Conservation (phyloP, 139 green algal species). For the Coelastrella sp. region DNA sequence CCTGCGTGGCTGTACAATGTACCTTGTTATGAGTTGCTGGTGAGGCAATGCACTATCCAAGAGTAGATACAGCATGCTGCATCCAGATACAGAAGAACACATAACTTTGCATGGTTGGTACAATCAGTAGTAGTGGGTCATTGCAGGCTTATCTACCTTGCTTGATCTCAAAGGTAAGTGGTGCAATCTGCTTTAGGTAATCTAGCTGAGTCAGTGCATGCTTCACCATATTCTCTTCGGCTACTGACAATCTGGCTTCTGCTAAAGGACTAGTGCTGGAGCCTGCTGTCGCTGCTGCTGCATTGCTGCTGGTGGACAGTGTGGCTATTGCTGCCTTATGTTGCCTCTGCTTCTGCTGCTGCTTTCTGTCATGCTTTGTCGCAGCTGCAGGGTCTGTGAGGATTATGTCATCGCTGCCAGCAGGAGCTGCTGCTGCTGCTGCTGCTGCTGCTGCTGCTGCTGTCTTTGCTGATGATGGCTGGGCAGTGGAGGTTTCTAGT, state of each 20-base stretch:
- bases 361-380: constrained; percentile 31
- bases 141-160: background rate
- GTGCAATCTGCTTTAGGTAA: constrained; percentile 18
- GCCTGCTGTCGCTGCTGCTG: background rate
- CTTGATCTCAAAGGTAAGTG: constrained; percentile 32
- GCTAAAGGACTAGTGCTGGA: constrained; percentile 13
- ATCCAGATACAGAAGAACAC: too few species aligned
- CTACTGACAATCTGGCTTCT: background rate
- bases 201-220: constrained; percentile 32
- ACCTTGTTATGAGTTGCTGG: too few species aligned
- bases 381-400: background rate
- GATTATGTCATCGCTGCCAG: background rate
- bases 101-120: too few species aligned
- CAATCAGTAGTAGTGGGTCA: too few species aligned
- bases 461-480: too few species aligned
- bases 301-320: too few species aligned
- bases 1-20: too few species aligned
- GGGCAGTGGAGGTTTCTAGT: too few species aligned
- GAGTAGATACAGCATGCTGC: too few species aligned
- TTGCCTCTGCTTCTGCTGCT: constrained; percentile 21
- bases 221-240: constrained; percentile 22
- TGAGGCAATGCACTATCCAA: too few species aligned
- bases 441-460: background rate
- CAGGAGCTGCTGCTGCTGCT: background rate
- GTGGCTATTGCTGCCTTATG: background rate